Percentiles rank a stretch among this genome's conserved stretches.
phyloP scores from a whole-genome alignment of 106 monocot species.

The Narthecium ossifragum region DNA sequence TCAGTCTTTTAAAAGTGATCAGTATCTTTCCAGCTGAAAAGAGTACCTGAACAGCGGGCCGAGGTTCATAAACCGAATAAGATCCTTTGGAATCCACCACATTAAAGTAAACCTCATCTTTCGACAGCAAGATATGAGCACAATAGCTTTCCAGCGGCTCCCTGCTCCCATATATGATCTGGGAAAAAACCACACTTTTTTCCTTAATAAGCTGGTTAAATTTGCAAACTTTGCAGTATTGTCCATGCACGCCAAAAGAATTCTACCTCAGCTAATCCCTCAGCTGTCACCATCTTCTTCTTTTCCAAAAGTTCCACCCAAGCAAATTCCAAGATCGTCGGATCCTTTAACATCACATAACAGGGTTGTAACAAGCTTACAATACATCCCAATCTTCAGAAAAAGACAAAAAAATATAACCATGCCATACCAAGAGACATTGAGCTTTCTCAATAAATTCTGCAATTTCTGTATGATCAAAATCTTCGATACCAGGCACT shows the following conservation, averaged over 20 bases:
- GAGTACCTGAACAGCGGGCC: slow-evolving; percentile 63
- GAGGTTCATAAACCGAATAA: slow-evolving; percentile 68
- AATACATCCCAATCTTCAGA: no score
- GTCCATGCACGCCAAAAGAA: background rate
- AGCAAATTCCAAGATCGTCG: slow-evolving; percentile 83
- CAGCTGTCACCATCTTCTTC: slow-evolving; percentile 56
- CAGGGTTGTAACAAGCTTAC: background rate
- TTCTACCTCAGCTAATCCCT: slow-evolving; percentile 79
- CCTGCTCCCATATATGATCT: slow-evolving; percentile 82
- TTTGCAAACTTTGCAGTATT: no score
- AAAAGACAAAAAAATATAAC: no score
- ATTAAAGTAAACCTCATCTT: slow-evolving; percentile 88
- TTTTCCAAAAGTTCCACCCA: slow-evolving; percentile 87
- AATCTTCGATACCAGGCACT: slow-evolving; percentile 70
- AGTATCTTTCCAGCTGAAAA: no score
- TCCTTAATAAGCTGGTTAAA: no score
- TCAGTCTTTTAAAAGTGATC: no score
- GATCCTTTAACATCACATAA: slow-evolving; percentile 46
- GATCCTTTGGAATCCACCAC: slow-evolving; percentile 55
- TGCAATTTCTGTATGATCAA: slow-evolving; percentile 50
- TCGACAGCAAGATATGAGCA: slow-evolving; percentile 80
- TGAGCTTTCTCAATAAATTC: slow-evolving; percentile 70
- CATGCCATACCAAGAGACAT: slow-evolving; percentile 57
- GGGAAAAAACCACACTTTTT: no score
- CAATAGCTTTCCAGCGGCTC: slow-evolving; percentile 89